Evolutionary conservation across 2,329 filamentous ascomycete species (phyloP).

Genomic region (Juglanconis sp.): DNA sequence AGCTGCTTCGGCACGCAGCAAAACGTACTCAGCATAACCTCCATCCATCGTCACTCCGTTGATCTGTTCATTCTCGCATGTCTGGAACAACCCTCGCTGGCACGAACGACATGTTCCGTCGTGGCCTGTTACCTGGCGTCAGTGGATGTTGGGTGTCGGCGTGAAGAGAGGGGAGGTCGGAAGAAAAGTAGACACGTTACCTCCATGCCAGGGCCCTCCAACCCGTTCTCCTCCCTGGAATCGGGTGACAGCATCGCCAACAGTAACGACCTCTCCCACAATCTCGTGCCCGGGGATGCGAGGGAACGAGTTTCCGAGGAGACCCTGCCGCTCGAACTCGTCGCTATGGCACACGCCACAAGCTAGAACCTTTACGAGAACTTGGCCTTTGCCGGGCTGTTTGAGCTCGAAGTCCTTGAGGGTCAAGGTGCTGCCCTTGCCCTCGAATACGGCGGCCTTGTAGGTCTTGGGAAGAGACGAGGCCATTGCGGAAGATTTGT

Average conservation of each 20-base stretch:
- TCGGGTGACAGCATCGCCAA: conserved; percentile 54
- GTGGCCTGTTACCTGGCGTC: conserved; percentile 43
- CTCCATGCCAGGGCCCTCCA: conserved; percentile 68
- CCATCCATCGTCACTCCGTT: conserved; percentile 67
- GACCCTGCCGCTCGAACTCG: conserved; percentile 41
- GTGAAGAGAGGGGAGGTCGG: neutral
- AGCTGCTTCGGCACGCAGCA: conserved; percentile 57
- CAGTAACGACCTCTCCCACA: conserved; percentile 62
- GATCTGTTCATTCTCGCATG: conserved; percentile 59
- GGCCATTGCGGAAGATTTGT: neutral
- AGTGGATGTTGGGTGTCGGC: neutral
- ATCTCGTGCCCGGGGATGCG: conserved; percentile 69
- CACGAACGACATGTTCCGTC: conserved; percentile 61
- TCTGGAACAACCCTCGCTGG: conserved; percentile 62
- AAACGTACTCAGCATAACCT: conserved; percentile 64
- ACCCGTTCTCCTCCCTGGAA: conserved; percentile 65
- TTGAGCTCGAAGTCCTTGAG: conserved; percentile 60
- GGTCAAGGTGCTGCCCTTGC: conserved; percentile 47
- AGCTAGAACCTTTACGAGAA: conserved; percentile 69
- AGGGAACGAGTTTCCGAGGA: conserved; percentile 55
- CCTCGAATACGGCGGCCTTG: conserved; percentile 62
- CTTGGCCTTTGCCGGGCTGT: conserved; percentile 51
- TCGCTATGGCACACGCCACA: conserved; percentile 72
- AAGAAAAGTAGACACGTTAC: conserved; percentile 31
- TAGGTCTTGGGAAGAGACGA: conserved; percentile 57